Conservation (phyloP, 352 stramenopile species). For the Thraustotheca clavata region DNA sequence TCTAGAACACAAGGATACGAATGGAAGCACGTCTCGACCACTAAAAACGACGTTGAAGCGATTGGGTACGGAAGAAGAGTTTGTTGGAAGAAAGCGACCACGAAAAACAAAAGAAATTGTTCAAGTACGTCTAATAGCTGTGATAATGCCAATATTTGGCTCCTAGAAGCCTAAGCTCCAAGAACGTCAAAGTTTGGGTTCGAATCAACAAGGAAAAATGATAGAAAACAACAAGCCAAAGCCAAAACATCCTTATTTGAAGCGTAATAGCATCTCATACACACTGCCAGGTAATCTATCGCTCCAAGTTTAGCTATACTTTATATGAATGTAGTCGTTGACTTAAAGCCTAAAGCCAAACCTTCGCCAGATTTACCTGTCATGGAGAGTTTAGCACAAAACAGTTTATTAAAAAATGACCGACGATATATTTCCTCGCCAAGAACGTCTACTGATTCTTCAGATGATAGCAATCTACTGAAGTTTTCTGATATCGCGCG, state of each 20-base stretch:
- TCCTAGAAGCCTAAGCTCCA: background rate
- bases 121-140: background rate
- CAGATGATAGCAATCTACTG: background rate
- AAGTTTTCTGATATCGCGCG: constrained; percentile 16
- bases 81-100: background rate
- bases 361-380: background rate
- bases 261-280: constrained; percentile 8
- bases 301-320: too few species aligned
- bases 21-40: background rate
- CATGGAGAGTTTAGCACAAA: constrained; percentile 1
- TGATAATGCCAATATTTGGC: background rate
- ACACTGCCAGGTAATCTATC: background rate
- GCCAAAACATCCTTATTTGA: background rate
- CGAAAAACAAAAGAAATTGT: background rate
- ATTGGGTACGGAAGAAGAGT: background rate
- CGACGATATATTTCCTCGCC: background rate
- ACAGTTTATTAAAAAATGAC: background rate
- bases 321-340: too few species aligned
- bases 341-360: too few species aligned
- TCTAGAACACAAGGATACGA: background rate
- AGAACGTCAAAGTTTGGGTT: background rate
- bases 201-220: background rate
- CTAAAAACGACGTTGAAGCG: constrained; percentile 3
- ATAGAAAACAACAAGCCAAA: background rate
- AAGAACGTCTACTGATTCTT: background rate